Evolutionary conservation across 2,329 filamentous ascomycete species (phyloP), one percentile per base, ranked within the genome.

Genomic region (Cytospora mali): DNA sequence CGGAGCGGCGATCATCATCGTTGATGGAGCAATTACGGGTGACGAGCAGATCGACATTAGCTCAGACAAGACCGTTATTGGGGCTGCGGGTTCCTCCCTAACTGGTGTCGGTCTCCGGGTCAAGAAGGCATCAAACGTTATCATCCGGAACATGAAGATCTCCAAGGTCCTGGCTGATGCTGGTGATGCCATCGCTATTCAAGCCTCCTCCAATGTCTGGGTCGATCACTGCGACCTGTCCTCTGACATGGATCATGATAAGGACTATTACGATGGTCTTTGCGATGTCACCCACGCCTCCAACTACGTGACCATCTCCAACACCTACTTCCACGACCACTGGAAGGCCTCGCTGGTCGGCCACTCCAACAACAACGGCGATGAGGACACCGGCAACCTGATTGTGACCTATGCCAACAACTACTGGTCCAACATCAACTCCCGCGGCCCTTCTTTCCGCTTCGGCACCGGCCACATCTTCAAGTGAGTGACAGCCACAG

Each of bases 191-290:
- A 81, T 89, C 67, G 82, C 80, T 66, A 83, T 88, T 64, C 81
- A 88, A 72, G 72, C 71, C 14, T 80, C 81, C 55, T 83, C 72
- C 62, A 87, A 88, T 67, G 78, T 86, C 69, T 90, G 87, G 88
- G 76, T 90, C 55, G 88, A 90, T 75, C 88, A 90, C 76, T 80
- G 81, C 71, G 87, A 90, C 66, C 79, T 90, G 25, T 86, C 82
- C 5, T 85, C 84, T 27, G 82, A 89, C 75, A 71, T 72, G 35
- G 76, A 81, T 68, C 78, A 84, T 71, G 85, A 81, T 77, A 90
- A 90, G 77, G 86, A 91, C 77, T 88, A 83, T 77, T 90, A 88
- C 71, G 88, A 90, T 62, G 88, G 88, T 33, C 81, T 90, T 1
- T 75, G 87, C 53, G 88, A 90, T 68, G 75, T 82, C 56, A 88